A percentile compares a stretch with the other conserved stretches of the same genome.
Evolutionary conservation across 768 basidiomycete species (phyloP).

Genomic region (Podaxis sp.): DNA sequence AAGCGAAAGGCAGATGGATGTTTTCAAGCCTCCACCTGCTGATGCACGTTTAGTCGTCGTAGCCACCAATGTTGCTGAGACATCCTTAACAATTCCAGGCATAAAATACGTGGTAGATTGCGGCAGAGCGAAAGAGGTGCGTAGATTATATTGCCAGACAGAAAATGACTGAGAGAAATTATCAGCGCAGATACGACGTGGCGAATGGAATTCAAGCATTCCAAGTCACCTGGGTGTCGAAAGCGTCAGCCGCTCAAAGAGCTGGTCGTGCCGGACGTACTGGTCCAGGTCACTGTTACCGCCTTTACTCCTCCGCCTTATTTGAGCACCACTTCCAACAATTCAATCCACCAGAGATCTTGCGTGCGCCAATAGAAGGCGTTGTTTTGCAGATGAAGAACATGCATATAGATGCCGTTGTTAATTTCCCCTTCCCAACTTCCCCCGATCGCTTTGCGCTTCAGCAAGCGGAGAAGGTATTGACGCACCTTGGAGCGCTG

Average conservation of each 20-base stretch:
- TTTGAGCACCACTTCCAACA: slow-evolving; percentile 90
- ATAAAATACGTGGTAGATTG: slow-evolving; percentile 98
- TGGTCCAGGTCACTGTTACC: slow-evolving; percentile 97
- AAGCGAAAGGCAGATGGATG: slow-evolving; percentile 92
- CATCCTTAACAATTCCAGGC: slow-evolving; percentile 94
- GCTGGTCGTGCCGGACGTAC: slow-evolving; percentile 97
- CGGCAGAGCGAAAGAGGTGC: slow-evolving; percentile 91
- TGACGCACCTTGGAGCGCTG: slow-evolving; percentile 84
- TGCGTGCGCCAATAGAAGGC: slow-evolving; percentile 95
- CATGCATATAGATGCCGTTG: slow-evolving; percentile 96
- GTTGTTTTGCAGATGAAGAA: slow-evolving; percentile 98
- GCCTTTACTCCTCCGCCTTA: slow-evolving; percentile 93
- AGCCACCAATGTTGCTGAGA: slow-evolving; percentile 96
- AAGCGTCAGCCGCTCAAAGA: slow-evolving; percentile 91
- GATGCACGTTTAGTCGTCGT: slow-evolving; percentile 89
- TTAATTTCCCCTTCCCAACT: slow-evolving; percentile 98
- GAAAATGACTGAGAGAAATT: neutral
- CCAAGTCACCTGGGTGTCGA: slow-evolving; percentile 91
- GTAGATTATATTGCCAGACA: slow-evolving; percentile 4
- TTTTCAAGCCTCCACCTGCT: slow-evolving; percentile 82
- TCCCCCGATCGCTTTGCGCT: slow-evolving; percentile 81
- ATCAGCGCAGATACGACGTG: slow-evolving; percentile 80
- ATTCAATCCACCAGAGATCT: slow-evolving; percentile 88
- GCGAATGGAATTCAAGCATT: slow-evolving; percentile 87
- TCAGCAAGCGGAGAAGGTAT: slow-evolving; percentile 76